phyloP scores from a whole-genome alignment of 169 alveolate genomes.

The Cryptosporidium ryanae region DNA sequence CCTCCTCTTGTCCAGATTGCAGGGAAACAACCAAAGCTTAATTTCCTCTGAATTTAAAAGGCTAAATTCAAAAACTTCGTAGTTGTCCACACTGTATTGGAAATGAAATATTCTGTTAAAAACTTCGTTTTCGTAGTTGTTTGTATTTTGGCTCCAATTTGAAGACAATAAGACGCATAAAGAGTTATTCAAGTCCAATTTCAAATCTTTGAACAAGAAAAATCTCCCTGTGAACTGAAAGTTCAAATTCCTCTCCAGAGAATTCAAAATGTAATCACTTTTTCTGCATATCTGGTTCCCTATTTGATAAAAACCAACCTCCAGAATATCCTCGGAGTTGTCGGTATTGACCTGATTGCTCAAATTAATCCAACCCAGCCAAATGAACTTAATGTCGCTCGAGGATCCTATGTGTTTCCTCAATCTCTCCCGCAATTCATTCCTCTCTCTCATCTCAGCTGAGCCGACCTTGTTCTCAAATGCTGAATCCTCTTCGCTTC shows the following conservation, averaged over 20 bases:
- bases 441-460: too few species aligned
- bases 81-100: constrained; percentile 6
- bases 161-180: constrained; percentile 32
- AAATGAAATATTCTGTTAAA: constrained; percentile 21
- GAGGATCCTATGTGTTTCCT: neutral
- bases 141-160: constrained; percentile 33
- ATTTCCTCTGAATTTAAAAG: neutral
- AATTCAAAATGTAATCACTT: constrained; percentile 14
- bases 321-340: neutral
- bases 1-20: neutral
- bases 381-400: constrained; percentile 6
- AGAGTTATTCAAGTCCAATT: constrained; percentile 17
- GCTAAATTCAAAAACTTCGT: constrained; percentile 44
- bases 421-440: neutral
- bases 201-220: neutral
- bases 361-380: constrained; percentile 67
- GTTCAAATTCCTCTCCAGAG: neutral
- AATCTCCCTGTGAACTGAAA: constrained; percentile 15
- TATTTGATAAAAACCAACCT: constrained; percentile 41
- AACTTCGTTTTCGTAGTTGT: neutral
- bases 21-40: constrained; percentile 30
- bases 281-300: constrained; percentile 8
- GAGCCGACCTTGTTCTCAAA: neutral
- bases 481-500: neutral
- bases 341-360: neutral